These are phyloP conservation scores for Gaertneriomyces semiglobifer DNA, from an alignment of 192 early-diverging fungal species.

Conservation along the genomic window DNA sequence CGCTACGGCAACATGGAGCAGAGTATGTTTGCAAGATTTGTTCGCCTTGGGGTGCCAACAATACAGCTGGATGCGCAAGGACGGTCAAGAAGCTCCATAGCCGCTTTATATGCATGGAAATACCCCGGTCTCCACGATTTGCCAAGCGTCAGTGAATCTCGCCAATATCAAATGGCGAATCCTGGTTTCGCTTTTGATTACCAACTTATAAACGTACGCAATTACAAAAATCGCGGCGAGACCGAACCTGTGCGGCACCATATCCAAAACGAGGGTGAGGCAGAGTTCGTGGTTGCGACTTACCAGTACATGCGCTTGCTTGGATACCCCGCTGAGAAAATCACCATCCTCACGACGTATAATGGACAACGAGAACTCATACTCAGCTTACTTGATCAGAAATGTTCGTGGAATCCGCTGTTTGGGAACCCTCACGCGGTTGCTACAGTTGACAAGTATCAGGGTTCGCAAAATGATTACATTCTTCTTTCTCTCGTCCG, in stretches of 20 bases:
- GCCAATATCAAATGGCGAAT: constrained; percentile 69
- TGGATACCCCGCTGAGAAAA: constrained; percentile 87
- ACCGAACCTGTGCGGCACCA: constrained; percentile 81
- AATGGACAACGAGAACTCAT: constrained; percentile 95
- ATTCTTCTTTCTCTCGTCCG: constrained; percentile 92
- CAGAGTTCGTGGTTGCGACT: constrained; percentile 92
- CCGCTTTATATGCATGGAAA: constrained; percentile 81
- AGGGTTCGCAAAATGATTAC: constrained; percentile 91
- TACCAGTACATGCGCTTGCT: constrained; percentile 95
- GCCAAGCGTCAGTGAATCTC: constrained; percentile 27
- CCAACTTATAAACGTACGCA: constrained; percentile 83
- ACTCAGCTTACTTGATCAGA: constrained; percentile 76
- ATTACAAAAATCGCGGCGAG: constrained; percentile 78
- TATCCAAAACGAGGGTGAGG: constrained; percentile 96
- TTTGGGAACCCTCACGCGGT: constrained; percentile 77
- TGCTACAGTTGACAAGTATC: constrained; percentile 94
- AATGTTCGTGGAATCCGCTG: constrained; percentile 83
- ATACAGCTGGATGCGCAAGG: constrained; percentile 85
- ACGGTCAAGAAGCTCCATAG: constrained; percentile 75
- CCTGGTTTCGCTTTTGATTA: constrained; percentile 81
- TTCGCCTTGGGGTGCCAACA: constrained; percentile 90
- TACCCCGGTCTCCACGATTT: constrained; percentile 74
- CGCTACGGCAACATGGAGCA: constrained; percentile 92
- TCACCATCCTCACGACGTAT: constrained; percentile 94
- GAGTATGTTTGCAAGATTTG: constrained; percentile 85